Evolutionary conservation across 768 basidiomycete species (phyloP), one percentile per base, ranked within the genome.

Genomic region (Lentinula raphanica): DNA sequence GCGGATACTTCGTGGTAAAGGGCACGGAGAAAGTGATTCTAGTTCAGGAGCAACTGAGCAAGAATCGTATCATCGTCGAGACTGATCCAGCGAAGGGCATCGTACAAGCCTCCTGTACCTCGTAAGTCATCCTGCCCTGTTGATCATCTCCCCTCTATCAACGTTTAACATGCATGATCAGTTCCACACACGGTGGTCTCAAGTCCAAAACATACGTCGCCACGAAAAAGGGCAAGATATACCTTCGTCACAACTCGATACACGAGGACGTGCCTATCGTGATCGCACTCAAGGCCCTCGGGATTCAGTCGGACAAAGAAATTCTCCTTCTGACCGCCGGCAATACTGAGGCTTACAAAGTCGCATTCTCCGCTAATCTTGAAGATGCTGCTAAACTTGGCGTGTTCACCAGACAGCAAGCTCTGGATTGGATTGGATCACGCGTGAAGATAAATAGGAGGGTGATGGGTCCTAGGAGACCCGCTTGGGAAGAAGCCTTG

Each of bases 21-120:
- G 96, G 96, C 36, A 99, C 96, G 42, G 96, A 99, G 74, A 99
- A 98, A 74, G 97, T 99, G 65, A 99, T 99, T 64, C 78, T 99
- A 61, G 96, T 99, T 6, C 97, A 99, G 71, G 97, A 98, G 69
- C 97, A 99, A 74, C 74, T 98, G 67, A 95, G 92, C 80, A 98
- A 98, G 80, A 98, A 99, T 71, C 84, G 97, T 40, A 99, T 99
- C 68, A 98, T 99, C 63, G 97, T 99, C 60, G 97, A 98, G 76
- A 90, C 88, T 5, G 97, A 98, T 71, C 73, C 80, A 21, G 86
- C 86, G 40, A 98, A 98, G 72, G 92, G 91, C 5, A 76, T 88
- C 38, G 94, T 97, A 0, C 93, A 93, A 69, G 94, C 96, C 2
- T 94, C 93, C 3, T 97, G 95, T 72, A 98, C 95, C 50, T 97